phyloP scores from a whole-genome alignment of 2,329 filamentous ascomycete species.

The Talaromyces sp. region DNA sequence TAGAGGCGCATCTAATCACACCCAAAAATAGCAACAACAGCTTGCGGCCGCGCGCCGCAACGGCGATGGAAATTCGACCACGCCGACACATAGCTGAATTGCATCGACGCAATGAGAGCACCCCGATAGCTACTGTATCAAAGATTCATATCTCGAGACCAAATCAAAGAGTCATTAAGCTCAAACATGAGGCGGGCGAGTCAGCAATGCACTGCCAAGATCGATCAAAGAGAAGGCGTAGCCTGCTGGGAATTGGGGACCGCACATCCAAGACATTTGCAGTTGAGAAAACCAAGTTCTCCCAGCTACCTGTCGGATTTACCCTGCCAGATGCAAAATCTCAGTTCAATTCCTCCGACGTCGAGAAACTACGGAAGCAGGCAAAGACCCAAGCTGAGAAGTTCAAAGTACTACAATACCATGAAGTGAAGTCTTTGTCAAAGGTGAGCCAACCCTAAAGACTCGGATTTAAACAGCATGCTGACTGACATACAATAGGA shows the following conservation, averaged over 20 bases:
- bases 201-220: conserved; percentile 18
- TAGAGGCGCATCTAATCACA: not conserved
- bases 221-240: conserved; percentile 18
- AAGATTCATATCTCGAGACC: not conserved
- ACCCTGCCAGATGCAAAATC: conserved; percentile 21
- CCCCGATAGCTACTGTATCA: not conserved
- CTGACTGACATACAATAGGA: conserved; percentile 49
- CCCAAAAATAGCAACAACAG: not conserved
- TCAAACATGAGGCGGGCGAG: conserved; percentile 14
- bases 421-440: conserved; percentile 26
- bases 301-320: conserved; percentile 22
- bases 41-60: conserved; percentile 11
- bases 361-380: conserved; percentile 25
- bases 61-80: conserved; percentile 13
- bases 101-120: conserved; percentile 19
- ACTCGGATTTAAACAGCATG: not conserved
- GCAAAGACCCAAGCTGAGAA: conserved; percentile 25
- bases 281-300: conserved; percentile 6
- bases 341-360: conserved; percentile 21
- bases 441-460: conserved; percentile 21
- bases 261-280: conserved; percentile 13
- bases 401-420: conserved; percentile 27
- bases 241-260: conserved; percentile 7
- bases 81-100: not conserved
- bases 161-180: not conserved